Evolutionary conservation across 805 yeast genomes (phyloP), one percentile per base, ranked within the genome.

Genomic region (Lachancea kluyveri): DNA sequence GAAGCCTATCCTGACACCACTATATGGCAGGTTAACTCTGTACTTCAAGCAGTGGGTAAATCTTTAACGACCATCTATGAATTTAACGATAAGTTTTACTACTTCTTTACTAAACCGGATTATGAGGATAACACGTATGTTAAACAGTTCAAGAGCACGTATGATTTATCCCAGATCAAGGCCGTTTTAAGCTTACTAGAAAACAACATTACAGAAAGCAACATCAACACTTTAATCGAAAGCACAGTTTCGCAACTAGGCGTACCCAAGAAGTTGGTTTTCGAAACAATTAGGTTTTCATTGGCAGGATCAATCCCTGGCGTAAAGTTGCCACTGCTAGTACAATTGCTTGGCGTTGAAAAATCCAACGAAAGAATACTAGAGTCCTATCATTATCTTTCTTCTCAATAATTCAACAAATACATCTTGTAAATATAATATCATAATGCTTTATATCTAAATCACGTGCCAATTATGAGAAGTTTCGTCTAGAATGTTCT

Each of bases 251-350:
- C 21, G 8, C 38, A 39, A 17, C 9, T 33, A 2, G 26, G 39
- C 1, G 17, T 44, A 2, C 37, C 45, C 6, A 46, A 48, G 15
- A 70, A 64, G 35, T 52, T 62, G 1, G 54, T 82, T 1, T 81
- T 73, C 48, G 74, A 72, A 43, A 46, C 75, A 0, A 46, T 83
- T 9, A 63, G 96, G 35, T 77, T 65, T 42, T 88, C 88, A 0
- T 51, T 86, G 15, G 68, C 84, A 9, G 94, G 84, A 0, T 72
- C 77, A 6, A 64, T 64, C 4, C 67, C 94, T 0, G 95, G 96
- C 1, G 60, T 79, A 17, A 74, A 76, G 11, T 60, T 87, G 4
- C 81, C 80, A 0, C 59, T 65, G 4, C 58, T 84, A 19, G 50
- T 79, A 12, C 65, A 66, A 0, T 49, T 81, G 6, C 45, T 86